Evolutionary conservation across 2,329 filamentous ascomycete species (phyloP).

Genomic region (Aspergillus jensenii): DNA sequence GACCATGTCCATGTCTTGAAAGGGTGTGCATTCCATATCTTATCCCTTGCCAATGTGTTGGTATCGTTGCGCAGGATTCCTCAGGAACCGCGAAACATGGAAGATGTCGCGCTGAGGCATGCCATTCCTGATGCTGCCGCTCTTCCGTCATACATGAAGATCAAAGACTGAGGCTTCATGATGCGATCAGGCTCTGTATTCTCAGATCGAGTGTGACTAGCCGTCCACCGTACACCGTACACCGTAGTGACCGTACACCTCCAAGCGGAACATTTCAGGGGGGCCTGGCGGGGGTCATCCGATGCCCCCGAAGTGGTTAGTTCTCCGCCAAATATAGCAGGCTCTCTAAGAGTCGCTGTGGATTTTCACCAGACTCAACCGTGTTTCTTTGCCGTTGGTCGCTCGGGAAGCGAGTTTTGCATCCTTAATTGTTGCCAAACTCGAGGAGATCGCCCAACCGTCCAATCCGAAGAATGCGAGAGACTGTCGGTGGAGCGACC

Average conservation of each 20-base stretch:
- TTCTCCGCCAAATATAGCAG: conserved; percentile 24
- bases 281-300: conserved; percentile 17
- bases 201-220: background rate
- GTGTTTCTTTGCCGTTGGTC: conserved; percentile 22
- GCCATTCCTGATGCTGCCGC: background rate
- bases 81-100: background rate
- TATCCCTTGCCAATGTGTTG: too few species aligned
- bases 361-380: conserved; percentile 2
- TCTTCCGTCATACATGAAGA: too few species aligned
- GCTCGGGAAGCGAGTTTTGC: conserved; percentile 11
- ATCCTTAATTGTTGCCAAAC: conserved; percentile 20
- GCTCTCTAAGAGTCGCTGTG: background rate
- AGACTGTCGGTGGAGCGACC: background rate
- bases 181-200: background rate
- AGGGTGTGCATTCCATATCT: background rate
- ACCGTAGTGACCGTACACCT: too few species aligned
- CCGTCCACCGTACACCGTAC: too few species aligned
- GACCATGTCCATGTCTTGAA: background rate
- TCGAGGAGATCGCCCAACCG: background rate
- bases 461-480: background rate
- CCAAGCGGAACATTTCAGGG: conserved; percentile 16
- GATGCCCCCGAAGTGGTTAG: conserved; percentile 7
- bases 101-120: background rate
- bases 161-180: background rate
- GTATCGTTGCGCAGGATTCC: too few species aligned